Evolutionary conservation across 2,329 filamentous ascomycete species (phyloP), one percentile per base, ranked within the genome.

Genomic region (Diplodia intermedia): DNA sequence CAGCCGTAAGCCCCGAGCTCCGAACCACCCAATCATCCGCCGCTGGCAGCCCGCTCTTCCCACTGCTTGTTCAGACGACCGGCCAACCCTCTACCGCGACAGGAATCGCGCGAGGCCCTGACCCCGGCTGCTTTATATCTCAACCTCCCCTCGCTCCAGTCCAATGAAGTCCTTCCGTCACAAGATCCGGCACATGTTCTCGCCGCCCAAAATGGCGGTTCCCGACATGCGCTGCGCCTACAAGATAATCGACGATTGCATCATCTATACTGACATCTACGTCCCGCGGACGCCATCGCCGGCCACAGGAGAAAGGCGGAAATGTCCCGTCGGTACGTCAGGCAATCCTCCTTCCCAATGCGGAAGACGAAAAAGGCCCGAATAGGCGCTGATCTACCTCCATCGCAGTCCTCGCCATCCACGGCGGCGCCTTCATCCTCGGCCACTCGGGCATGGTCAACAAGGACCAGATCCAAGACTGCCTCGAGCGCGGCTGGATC

Each of bases 361-460:
- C 43, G 43, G 43, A 47, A 47, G 40, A 9, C 15, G 15, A 7
- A 18, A 18, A 18, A n/a, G 18, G 11, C 14, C 15, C 29, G 9
- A n/a, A 15, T 15, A 6, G 23, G 23, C 18, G n/a, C 56, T 52
- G 6, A 66, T 11, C 33, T 38, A 26, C 50, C 50, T 36, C 8
- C 33, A 9, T 9, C 33, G 4, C 61, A 79, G 80, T 81, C 54
- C 81, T 82, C 69, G 73, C 79, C 66, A 81, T 82, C 61, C 80
- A 82, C 72, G 80, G 80, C 54, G 80, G 80, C n/a, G 80, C 79
- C 26, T 82, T 81, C 71, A 81, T 81, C 77, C 77, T 82, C 31
- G 79, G 65, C 55, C 55, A 60, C 53, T 65, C 67, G 5, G 50
- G 31, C 31, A 71, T 71, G 69, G 66, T 69, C 47, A 65, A 63